Evolutionary conservation across 2,329 filamentous ascomycete species (phyloP), one percentile per base, ranked within the genome.

Genomic region (Fusarium vanettenii): DNA sequence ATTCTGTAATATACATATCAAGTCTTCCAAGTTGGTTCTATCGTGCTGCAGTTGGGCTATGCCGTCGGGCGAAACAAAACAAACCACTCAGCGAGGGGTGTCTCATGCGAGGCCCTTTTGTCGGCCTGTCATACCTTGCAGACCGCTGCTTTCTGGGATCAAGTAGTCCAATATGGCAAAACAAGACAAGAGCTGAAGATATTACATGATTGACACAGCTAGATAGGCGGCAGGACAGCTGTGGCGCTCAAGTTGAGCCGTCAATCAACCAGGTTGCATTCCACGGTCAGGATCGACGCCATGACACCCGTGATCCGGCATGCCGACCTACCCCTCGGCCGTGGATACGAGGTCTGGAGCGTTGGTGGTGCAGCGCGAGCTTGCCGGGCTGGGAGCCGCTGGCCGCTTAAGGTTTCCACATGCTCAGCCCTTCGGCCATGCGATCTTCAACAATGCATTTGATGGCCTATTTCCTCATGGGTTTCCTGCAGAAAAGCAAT

Each of bases 1-100:
- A 74, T 59, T 75, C 76, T 79, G 78, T 79, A 79, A 79, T 75
- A 78, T 79, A 79, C 73, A 77, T 72, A 69, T 67, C 76, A 76
- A 76, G 69, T 73, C 65, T 69, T 70, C 60, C 70, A 56, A 70
- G 66, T 66, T 70, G 73, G 67, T 67, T 59, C 72, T 74, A 69
- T 76, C 57, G 72, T 60, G 68, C 70, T 73, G 66, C 69, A 60
- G 37, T 35, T 67, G 50, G 57, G 18, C 25, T 62, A 69, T 66
- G 43, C 56, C 66, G n/a, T 55, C 57, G 55, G 63, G 22, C 65
- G 35, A 73, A 64, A 66, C 65, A 41, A 73, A 64, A 66, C 65
- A 43, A 64, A 60, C 71, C 60, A 66, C 62, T 72, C 41, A 63
- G 50, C 57, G 50, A 65, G 29, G 65, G 45, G 22, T 43, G 64